Evolutionary conservation across 169 alveolate genomes (phyloP).

Genomic region (Cryptosporidium xiaoi): DNA sequence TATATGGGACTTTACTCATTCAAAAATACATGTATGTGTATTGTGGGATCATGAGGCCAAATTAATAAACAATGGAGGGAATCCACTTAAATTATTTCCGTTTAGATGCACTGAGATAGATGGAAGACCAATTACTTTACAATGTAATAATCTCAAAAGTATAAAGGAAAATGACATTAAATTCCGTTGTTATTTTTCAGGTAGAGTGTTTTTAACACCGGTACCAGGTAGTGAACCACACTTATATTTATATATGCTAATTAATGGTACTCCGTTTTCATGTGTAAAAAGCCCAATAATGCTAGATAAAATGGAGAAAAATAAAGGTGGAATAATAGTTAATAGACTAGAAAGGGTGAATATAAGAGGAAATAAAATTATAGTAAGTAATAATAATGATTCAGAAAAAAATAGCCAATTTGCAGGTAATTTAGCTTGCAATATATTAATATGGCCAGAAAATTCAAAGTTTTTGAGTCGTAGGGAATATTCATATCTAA

Average conservation of each 20-base stretch:
- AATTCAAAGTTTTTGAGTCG: conserved; percentile 31
- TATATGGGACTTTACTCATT: conserved; percentile 67
- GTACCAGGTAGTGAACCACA: conserved; percentile 70
- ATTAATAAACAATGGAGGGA: conserved; percentile 31
- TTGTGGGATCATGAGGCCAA: conserved; percentile 58
- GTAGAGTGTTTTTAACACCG: conserved; percentile 65
- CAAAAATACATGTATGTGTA: conserved; percentile 61
- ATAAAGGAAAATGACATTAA: conserved; percentile 16
- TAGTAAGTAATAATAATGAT: background rate
- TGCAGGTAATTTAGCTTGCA: conserved; percentile 54
- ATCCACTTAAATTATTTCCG: conserved; percentile 53
- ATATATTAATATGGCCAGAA: conserved; percentile 51
- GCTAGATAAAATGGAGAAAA: background rate
- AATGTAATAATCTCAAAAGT: conserved; percentile 1
- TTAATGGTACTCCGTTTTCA: conserved; percentile 68
- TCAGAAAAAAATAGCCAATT: background rate
- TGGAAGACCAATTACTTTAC: conserved; percentile 35
- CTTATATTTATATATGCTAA: conserved; percentile 46
- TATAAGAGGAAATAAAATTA: background rate
- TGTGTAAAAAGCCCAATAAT: conserved; percentile 24
- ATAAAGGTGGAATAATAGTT: background rate
- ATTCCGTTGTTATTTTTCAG: conserved; percentile 47
- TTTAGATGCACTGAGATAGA: conserved; percentile 29
- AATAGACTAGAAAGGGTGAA: conserved; percentile 24
- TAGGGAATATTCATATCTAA: conserved; percentile 57